Conservation (phyloP, 495 filamentous ascomycete genomes). For the Aspergillus steynii region DNA sequence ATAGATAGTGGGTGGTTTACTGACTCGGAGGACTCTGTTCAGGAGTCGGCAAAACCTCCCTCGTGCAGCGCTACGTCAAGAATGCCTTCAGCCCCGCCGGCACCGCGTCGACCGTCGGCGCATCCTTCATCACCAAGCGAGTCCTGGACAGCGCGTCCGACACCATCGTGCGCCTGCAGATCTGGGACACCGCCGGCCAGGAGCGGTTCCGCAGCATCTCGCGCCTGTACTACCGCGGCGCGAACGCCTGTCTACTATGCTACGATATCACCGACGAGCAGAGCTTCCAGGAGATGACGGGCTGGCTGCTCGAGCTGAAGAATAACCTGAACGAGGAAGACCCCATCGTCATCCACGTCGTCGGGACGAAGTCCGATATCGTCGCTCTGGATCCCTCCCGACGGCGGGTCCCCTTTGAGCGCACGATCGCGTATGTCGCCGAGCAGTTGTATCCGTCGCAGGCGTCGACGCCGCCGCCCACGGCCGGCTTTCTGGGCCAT, state of each 20-base stretch:
- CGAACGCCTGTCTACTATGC: slow-evolving; percentile 90
- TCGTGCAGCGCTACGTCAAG: slow-evolving; percentile 84
- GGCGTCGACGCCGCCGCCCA: slow-evolving; percentile 64
- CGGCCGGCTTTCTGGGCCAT: slow-evolving; percentile 39
- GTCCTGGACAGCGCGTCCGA: slow-evolving; percentile 82
- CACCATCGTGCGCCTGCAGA: slow-evolving; percentile 79
- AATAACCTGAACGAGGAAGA: slow-evolving; percentile 57
- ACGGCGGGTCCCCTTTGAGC: slow-evolving; percentile 86
- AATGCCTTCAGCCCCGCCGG: slow-evolving; percentile 70
- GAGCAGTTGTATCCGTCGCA: slow-evolving; percentile 76
- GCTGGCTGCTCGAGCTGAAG: slow-evolving; percentile 81
- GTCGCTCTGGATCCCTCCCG: slow-evolving; percentile 74
- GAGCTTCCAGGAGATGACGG: slow-evolving; percentile 91
- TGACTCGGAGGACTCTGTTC: slow-evolving; percentile 1
- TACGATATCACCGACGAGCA: slow-evolving; percentile 88
- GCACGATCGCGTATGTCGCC: slow-evolving; percentile 91
- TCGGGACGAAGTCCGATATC: slow-evolving; percentile 92
- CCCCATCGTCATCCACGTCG: slow-evolving; percentile 90
- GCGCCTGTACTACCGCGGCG: slow-evolving; percentile 91
- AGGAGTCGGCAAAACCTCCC: slow-evolving; percentile 93
- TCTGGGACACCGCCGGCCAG: slow-evolving; percentile 95
- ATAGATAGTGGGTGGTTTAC: no score
- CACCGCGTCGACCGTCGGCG: slow-evolving; percentile 82
- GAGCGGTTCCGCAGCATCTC: slow-evolving; percentile 94
- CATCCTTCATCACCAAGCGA: slow-evolving; percentile 90